A percentile compares a stretch with the other conserved stretches of the same genome.
Evolutionary conservation across 2,329 filamentous ascomycete species (phyloP).

Genomic region (Epichloe hybrida): DNA sequence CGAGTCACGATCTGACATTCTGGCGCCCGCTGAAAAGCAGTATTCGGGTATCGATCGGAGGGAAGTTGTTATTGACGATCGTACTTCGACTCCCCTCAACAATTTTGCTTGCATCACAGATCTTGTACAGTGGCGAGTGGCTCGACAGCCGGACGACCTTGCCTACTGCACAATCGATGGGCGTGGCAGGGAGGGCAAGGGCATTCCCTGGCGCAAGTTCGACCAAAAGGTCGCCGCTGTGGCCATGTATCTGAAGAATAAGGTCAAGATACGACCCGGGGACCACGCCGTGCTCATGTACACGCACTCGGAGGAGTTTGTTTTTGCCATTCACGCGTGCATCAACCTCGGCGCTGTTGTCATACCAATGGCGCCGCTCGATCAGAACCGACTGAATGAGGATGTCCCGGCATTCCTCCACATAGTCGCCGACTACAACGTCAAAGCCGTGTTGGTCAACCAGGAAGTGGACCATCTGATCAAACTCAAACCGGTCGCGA

Average conservation of each 20-base stretch:
- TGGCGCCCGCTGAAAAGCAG: too few relatives aligned
- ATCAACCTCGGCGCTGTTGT: slow-evolving; percentile 79
- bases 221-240: slow-evolving; percentile 89
- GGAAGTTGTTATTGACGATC: too few relatives aligned
- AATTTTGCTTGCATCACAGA: slow-evolving; percentile 77
- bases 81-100: too few relatives aligned
- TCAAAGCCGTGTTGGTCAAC: slow-evolving; percentile 91
- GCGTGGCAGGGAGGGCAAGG: slow-evolving; percentile 89
- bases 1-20: too few relatives aligned
- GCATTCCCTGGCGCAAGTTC: slow-evolving; percentile 97
- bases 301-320: slow-evolving; percentile 95
- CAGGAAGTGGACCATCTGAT: slow-evolving; percentile 86
- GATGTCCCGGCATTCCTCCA: slow-evolving; percentile 91
- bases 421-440: slow-evolving; percentile 77
- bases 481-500: slow-evolving; percentile 80
- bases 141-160: slow-evolving; percentile 83
- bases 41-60: too few relatives aligned
- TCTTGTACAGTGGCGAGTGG: slow-evolving; percentile 92
- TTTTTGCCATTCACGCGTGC: slow-evolving; percentile 88
- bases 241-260: slow-evolving; percentile 89
- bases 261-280: slow-evolving; percentile 75
- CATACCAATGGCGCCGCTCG: slow-evolving; percentile 85
- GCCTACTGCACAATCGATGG: slow-evolving; percentile 96
- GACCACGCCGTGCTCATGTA: slow-evolving; percentile 97
- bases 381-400: slow-evolving; percentile 85